Conservation (phyloP, 257 asterid species). For the Avicennia marina region DNA sequence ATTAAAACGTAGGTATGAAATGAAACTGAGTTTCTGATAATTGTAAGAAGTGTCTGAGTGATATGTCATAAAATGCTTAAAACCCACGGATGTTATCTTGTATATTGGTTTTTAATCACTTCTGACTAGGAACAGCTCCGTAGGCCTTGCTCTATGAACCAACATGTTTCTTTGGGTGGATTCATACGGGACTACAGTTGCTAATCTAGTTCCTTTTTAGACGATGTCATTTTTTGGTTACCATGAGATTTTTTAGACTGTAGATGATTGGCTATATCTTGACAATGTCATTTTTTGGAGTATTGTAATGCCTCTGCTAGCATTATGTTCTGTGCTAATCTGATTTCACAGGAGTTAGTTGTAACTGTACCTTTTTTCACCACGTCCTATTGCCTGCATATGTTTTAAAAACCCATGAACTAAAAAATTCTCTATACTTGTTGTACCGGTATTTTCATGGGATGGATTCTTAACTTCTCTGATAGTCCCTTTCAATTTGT, state of each 20-base stretch:
- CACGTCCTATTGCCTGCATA: background rate
- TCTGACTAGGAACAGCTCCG: background rate
- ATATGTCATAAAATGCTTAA: too few species aligned
- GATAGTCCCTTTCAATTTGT: slow-evolving; percentile 1
- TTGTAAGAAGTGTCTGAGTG: too few species aligned
- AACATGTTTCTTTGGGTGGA: background rate
- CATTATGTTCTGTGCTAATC: background rate
- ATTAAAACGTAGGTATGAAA: too few species aligned
- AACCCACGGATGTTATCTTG: background rate
- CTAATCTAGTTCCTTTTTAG: background rate
- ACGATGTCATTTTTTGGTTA: background rate
- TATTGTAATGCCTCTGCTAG: too few species aligned
- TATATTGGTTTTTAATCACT: background rate
- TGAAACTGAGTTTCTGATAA: too few species aligned
- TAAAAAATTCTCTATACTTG: background rate
- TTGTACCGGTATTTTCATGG: background rate
- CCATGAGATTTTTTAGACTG: too few species aligned
- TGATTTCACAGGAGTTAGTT: background rate
- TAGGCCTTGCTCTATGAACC: background rate
- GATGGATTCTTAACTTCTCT: background rate
- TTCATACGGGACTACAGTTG: background rate
- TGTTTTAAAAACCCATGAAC: background rate
- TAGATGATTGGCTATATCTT: background rate
- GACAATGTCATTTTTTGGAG: background rate
- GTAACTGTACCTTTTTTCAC: background rate